Base-by-base conservation (phyloP, 257 asterid genomes). In the Haberlea rhodopensis region DNA sequence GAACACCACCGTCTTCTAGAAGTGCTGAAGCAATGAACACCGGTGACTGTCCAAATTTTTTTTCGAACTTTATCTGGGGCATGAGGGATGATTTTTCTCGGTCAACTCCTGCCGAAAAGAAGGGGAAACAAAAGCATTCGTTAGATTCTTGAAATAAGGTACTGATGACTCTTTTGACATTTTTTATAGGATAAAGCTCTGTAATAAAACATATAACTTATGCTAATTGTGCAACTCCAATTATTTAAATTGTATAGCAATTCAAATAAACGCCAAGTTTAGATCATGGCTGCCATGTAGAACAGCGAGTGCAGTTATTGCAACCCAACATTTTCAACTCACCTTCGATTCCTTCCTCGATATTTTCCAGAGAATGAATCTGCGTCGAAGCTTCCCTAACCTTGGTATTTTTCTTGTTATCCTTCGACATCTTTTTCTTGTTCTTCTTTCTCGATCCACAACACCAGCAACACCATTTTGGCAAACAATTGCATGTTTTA, bases 361-460 rank as follows among this genome's bases (percentile, higher is more conserved):
- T 72, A 60, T 82, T 81, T 75, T 81, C 90, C 63, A 84, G 82
- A 57, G 90, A 85, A 71, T 84, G 79, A 56, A 84, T 77, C 74
- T 84, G 90, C 63, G 77, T 81, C 49, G 90, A 81, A 45, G 82
- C 67, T 58, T 84, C 90, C 76, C 74, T 74, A 61, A 71, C 74
- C 75, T 81, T 84, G 46, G 45, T 67, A 60, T 72, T 83, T 73
- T 75, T 81, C 79, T 66, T 74, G 40, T 60, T 75, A 15, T 74
- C 79, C 76, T 75, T 81, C 21, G 72, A 29, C 68, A 72, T 79
- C 58, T 80, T 85, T 70, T 84, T 84, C 66, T 66, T 75, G 69
- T 60, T 77, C 65, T 64, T 76, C 60, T 76, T 81, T 53, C 78
- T 73, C 10, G 69, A 75, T 49, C 70, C 65, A 43, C 48, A 70